A percentile compares a stretch with the other conserved stretches of the same genome.
phyloP scores from a whole-genome alignment of 176 grass and related monocot genomes.

The Leersia perrieri region DNA sequence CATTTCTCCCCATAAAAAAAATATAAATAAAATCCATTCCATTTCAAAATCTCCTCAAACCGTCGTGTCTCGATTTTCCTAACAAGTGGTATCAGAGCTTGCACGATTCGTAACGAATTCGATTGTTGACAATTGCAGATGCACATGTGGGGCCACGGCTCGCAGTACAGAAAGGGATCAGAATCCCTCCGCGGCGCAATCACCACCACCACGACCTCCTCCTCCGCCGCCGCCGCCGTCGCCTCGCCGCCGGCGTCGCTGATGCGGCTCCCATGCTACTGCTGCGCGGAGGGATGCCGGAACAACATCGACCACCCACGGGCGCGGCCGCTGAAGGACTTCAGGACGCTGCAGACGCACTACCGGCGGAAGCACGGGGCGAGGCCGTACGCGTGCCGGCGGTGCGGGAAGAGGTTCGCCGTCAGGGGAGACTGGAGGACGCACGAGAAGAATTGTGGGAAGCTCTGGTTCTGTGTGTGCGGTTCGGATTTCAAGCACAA shows the following conservation, averaged over 20 bases:
- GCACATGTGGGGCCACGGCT: conserved; percentile 99
- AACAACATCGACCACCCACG: conserved; percentile 84
- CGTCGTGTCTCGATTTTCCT: too few species aligned
- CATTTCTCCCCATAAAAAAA: too few species aligned
- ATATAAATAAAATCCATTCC: too few species aligned
- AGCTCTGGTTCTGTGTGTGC: conserved; percentile 91
- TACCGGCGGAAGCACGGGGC: conserved; percentile 84
- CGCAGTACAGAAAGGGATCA: conserved; percentile 73
- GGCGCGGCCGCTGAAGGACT: conserved; percentile 77
- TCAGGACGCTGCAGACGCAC: conserved; percentile 89
- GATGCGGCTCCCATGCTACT: conserved; percentile 83
- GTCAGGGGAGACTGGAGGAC: conserved; percentile 94
- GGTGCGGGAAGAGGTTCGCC: conserved; percentile 77
- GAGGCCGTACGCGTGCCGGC: conserved; percentile 65
- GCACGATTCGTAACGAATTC: too few species aligned
- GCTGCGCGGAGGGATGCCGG: conserved; percentile 79
- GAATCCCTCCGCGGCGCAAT: conserved; percentile 60
- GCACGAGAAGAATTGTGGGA: conserved; percentile 93
- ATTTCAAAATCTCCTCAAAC: too few species aligned
- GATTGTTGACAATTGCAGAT: conserved; percentile 57
- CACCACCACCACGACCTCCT: too few species aligned
- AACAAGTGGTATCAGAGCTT: too few species aligned
- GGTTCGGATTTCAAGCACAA: conserved; percentile 96
- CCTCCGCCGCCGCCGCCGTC: conserved; percentile 42
- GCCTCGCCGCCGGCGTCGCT: conserved; percentile 40